A percentile compares a stretch with the other conserved stretches of the same genome.
These are phyloP conservation scores for Pseudozyma flocculosa DNA, from an alignment of 1,284 basidiomycete species.

Conservation along the genomic window DNA sequence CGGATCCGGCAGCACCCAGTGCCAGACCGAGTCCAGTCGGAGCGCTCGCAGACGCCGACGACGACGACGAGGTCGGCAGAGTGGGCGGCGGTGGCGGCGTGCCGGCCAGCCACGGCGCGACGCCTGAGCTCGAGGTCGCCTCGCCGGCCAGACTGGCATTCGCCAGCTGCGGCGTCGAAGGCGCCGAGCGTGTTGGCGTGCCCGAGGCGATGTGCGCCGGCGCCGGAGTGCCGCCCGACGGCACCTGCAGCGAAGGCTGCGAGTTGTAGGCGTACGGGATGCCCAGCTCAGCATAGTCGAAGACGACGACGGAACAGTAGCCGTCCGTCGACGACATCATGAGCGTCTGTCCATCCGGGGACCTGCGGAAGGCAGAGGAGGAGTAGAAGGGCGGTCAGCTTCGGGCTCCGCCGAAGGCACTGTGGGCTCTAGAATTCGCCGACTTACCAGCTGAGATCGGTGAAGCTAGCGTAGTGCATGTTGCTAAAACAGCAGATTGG, in stretches of 20 bases:
- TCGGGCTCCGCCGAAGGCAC: too few species aligned
- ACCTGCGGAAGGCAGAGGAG: slow-evolving; percentile 64
- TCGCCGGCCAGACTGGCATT: slow-evolving; percentile 5
- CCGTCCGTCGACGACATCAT: slow-evolving; percentile 91
- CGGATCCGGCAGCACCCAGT: slow-evolving; percentile 3
- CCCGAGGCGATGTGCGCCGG: slow-evolving; percentile 22
- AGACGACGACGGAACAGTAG: slow-evolving; percentile 87
- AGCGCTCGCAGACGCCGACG: slow-evolving; percentile 50
- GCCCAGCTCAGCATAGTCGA: slow-evolving; percentile 80
- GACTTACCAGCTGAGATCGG: slow-evolving; percentile 92
- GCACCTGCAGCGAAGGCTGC: slow-evolving; percentile 41
- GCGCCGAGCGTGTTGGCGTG: slow-evolving; percentile 13
- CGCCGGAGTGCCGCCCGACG: slow-evolving; percentile 15
- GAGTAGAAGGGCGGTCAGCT: too few species aligned
- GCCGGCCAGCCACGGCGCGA: background rate
- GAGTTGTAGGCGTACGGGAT: slow-evolving; percentile 60
- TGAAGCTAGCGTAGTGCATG: slow-evolving; percentile 95
- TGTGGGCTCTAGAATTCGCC: too few species aligned
- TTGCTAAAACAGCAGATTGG: slow-evolving; percentile 92
- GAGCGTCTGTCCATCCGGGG: slow-evolving; percentile 88
- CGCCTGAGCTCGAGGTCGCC: slow-evolving; percentile 2
- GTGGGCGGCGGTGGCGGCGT: slow-evolving; percentile 8
- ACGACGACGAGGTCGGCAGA: background rate
- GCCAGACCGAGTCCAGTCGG: slow-evolving; percentile 43
- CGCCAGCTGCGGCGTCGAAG: slow-evolving; percentile 19